Percentiles rank a stretch among this genome's conserved stretches.
These are phyloP conservation scores for Xerocomus nothofagi DNA, from an alignment of 1,284 basidiomycete genomes.

Conservation along the genomic window DNA sequence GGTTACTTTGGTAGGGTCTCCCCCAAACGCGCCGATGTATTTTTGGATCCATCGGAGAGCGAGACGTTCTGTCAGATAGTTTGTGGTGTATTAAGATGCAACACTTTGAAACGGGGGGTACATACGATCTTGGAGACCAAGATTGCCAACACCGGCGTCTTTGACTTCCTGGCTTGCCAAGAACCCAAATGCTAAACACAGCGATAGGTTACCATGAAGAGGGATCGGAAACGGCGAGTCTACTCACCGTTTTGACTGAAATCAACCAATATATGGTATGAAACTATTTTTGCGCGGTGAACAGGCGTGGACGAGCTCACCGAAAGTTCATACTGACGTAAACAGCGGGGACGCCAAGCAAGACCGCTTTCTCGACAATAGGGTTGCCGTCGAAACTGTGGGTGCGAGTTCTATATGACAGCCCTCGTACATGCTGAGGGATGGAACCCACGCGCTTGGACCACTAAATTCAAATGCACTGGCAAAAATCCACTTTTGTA, in stretches of 20 bases:
- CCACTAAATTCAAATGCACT: constrained; percentile 37
- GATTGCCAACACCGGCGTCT: constrained; percentile 51
- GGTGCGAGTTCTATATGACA: no score
- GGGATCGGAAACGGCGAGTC: constrained; percentile 36
- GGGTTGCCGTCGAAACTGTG: constrained; percentile 26
- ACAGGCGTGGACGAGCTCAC: constrained; percentile 3
- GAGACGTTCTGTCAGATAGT: constrained; percentile 35
- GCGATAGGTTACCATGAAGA: background rate
- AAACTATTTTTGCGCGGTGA: background rate
- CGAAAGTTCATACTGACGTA: constrained; percentile 42
- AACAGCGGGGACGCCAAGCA: constrained; percentile 31
- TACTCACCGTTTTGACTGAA: constrained; percentile 28
- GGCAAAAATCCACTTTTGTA: constrained; percentile 24
- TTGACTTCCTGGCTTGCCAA: constrained; percentile 50
- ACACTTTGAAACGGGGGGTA: no score
- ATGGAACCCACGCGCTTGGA: constrained; percentile 21
- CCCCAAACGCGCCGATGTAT: constrained; percentile 50
- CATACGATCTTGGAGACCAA: constrained; percentile 56
- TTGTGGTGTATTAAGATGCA: no score
- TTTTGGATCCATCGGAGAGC: constrained; percentile 50
- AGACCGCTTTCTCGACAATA: constrained; percentile 29
- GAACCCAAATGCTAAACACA: constrained; percentile 44
- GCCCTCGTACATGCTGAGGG: no score
- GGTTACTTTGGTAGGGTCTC: constrained; percentile 42
- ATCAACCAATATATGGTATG: background rate